Evolutionary conservation across 2,329 filamentous ascomycete genomes (phyloP).

Genomic region (Aspergillus fumigatiaffinis): DNA sequence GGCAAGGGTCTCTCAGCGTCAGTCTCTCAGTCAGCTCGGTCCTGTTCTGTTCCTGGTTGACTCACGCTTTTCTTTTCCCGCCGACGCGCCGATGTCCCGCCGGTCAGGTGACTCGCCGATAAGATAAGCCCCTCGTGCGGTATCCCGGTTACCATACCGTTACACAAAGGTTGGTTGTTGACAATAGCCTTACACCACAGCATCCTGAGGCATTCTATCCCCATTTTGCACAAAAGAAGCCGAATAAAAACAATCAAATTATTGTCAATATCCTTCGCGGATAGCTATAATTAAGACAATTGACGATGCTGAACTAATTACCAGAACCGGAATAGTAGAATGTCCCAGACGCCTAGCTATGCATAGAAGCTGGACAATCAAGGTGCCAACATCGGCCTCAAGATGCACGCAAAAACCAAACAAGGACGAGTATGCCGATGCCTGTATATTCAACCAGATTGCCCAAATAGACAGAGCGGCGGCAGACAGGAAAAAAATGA

Average conservation of each 20-base stretch:
- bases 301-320: conserved; percentile 2
- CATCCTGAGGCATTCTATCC: not conserved
- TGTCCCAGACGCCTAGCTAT: conserved; percentile 27
- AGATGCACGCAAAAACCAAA: conserved; percentile 7
- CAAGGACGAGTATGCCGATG: not conserved
- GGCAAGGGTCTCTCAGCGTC: not conserved
- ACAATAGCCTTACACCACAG: no score
- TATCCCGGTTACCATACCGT: not conserved
- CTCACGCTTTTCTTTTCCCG: conserved; percentile 7
- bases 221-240: not conserved
- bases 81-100: conserved; percentile 1
- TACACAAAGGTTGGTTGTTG: not conserved
- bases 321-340: not conserved
- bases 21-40: not conserved
- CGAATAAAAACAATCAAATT: not conserved
- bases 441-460: not conserved
- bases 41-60: conserved; percentile 3
- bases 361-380: conserved; percentile 11
- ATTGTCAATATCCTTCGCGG: not conserved
- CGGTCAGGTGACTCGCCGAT: conserved; percentile 19
- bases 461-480: not conserved
- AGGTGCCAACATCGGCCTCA: not conserved
- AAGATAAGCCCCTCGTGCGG: conserved; percentile 14
- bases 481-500: not conserved
- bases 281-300: conserved; percentile 1